Evolutionary conservation across 208 protist genomes (phyloP).

Genomic region (Crithidia brevicula): DNA sequence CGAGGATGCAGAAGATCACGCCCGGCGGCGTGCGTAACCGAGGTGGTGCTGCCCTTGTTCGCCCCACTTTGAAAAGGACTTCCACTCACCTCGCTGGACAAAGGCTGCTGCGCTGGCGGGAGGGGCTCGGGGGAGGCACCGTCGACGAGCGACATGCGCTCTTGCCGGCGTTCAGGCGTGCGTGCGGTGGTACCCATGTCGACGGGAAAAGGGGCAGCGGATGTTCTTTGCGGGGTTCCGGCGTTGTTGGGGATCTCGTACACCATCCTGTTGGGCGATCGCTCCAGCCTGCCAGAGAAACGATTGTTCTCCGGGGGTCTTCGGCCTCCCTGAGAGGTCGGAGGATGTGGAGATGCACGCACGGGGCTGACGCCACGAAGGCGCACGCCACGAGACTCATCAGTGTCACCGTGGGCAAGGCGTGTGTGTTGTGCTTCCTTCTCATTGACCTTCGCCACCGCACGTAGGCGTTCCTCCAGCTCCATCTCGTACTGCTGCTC

Average conservation of each 20-base stretch:
- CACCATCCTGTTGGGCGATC: background rate
- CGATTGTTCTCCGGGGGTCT: background rate
- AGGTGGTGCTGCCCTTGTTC: background rate
- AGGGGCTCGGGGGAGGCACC: constrained; percentile 15
- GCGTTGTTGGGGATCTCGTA: constrained; percentile 7
- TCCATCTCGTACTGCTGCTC: constrained; percentile 10
- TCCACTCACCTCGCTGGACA: background rate
- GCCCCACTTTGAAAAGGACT: background rate
- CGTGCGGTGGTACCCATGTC: background rate
- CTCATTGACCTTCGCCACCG: background rate
- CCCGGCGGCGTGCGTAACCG: too few relatives aligned
- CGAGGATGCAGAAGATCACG: too few relatives aligned
- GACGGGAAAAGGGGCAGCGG: background rate
- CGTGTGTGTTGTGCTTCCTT: background rate
- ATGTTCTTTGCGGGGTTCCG: background rate
- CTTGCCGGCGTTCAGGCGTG: constrained; percentile 5
- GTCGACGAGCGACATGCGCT: too few relatives aligned
- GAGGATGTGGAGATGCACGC: background rate
- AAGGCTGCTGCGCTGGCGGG: background rate
- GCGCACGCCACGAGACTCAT: too few relatives aligned
- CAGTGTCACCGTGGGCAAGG: background rate
- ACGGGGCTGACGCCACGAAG: constrained; percentile 13
- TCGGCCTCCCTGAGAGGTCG: background rate
- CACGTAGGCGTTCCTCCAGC: constrained; percentile 4
- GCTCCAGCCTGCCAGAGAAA: background rate